Conservation (phyloP, 495 filamentous ascomycete species). For the Neurospora sublineolata region DNA sequence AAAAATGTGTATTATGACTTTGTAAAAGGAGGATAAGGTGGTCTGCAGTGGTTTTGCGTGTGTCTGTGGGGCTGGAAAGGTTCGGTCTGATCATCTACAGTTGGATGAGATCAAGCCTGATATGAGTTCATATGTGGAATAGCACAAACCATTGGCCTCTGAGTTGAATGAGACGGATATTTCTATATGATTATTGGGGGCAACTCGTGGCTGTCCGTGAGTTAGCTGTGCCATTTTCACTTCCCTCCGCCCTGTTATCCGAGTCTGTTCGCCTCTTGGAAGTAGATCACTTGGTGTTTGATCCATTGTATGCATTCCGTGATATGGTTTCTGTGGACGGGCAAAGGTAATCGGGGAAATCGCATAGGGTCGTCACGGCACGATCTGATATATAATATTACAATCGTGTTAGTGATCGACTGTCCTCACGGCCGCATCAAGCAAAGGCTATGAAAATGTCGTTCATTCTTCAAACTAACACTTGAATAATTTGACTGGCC, state of each 20-base stretch:
- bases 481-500: not conserved
- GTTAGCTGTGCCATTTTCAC: not conserved
- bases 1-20: not conserved
- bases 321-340: not conserved
- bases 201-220: not conserved
- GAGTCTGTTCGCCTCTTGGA: not conserved
- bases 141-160: not conserved
- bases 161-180: not conserved
- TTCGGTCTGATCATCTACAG: not conserved
- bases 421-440: not conserved
- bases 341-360: not conserved
- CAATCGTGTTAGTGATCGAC: not conserved
- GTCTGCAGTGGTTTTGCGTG: not conserved
- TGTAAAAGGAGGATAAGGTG: not conserved
- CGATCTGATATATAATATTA: not conserved
- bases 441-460: not conserved
- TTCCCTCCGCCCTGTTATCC: not conserved
- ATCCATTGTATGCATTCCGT: not conserved
- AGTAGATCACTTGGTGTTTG: not conserved
- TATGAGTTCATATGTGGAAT: not conserved
- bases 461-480: not conserved
- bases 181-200: not conserved
- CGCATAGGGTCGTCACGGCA: not conserved
- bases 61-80: not conserved
- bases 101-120: not conserved